phyloP scores from a whole-genome alignment of 2,329 filamentous ascomycete species.

The Lachnellula suecica region DNA sequence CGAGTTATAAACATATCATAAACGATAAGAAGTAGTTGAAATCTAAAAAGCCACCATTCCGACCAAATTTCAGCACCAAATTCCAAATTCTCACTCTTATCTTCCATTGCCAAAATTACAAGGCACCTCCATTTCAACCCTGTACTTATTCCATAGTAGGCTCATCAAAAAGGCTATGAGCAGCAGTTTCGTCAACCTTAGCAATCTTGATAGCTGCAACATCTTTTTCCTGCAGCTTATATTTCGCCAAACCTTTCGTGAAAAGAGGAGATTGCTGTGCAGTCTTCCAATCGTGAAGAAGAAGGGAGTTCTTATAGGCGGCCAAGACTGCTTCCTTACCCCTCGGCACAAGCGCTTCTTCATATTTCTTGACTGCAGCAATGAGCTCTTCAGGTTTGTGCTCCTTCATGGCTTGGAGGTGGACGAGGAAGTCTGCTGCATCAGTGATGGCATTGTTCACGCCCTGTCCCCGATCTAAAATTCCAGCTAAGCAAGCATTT shows the following conservation, averaged over 20 bases:
- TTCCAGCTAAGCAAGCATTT: slow-evolving; percentile 7
- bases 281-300: slow-evolving; percentile 43
- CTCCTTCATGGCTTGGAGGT: slow-evolving; percentile 23
- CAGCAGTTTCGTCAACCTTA: too few relatives aligned
- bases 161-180: too few relatives aligned
- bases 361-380: slow-evolving; percentile 39
- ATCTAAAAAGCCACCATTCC: too few relatives aligned
- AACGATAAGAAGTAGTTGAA: too few relatives aligned
- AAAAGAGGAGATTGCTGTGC: slow-evolving; percentile 32
- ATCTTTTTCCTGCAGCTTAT: neutral
- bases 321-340: slow-evolving; percentile 44
- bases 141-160: too few relatives aligned
- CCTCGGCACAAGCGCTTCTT: slow-evolving; percentile 43
- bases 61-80: too few relatives aligned
- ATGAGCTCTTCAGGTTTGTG: slow-evolving; percentile 26
- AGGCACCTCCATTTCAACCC: too few relatives aligned
- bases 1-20: too few relatives aligned
- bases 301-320: slow-evolving; percentile 43
- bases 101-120: too few relatives aligned
- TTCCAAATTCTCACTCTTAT: too few relatives aligned
- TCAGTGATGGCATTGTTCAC: slow-evolving; percentile 47
- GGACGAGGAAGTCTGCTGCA: slow-evolving; percentile 23
- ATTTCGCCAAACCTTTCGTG: slow-evolving; percentile 9
- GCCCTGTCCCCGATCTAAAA: slow-evolving; percentile 42
- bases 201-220: too few relatives aligned